Base-by-base conservation (phyloP, 1,284 basidiomycete species). In the Vanrija sp. region DNA sequence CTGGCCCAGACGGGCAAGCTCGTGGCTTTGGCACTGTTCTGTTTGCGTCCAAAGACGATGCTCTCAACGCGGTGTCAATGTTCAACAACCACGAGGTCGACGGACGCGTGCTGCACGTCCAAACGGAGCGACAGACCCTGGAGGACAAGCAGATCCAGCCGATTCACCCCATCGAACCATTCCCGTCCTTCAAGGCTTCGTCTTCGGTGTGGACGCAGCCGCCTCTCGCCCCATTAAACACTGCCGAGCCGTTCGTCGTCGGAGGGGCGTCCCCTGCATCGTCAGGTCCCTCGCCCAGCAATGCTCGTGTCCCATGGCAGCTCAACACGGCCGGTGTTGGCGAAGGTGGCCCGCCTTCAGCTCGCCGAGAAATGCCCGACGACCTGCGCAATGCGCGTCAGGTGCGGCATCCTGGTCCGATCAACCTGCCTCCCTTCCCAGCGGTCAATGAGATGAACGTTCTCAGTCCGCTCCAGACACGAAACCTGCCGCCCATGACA, bases 1-100 rank as follows among this genome's bases (percentile, higher is more conserved):
- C 91, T 7, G 88, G 86, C n/a, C 83, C 83, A 0, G 89, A 94
- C 58, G 89, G 89, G 3, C 82, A 89, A 38, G 89, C 88, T 27
- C 80, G 89, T 48, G 92, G 92, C 0, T 93, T 90, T 65, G 92
- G 91, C 1, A 92, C 88, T 0, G 91, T 95, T 2, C 80, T 88
- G 7, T 93, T 90, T 68, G 85, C 87, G 0, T 86, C 82, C 14
- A 88, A 93, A 60, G 78, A 82, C 31, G 94, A 98, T 66, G 92
- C 95, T 0, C 85, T 88, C 56, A 80, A 86, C 22, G 95, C 92
- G 1, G 85, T 95, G 22, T 79, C 81, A 51, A 85, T 88, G 81
- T 91, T 92, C 70, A 20, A 8, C 39, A 62, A 71, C 5, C 62
- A 62, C n/a, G 73, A 75, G n/a, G 59, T 75, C 20, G 64, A 66